Conservation (phyloP, 2,329 filamentous ascomycete genomes). For the Sclerotinia minor region DNA sequence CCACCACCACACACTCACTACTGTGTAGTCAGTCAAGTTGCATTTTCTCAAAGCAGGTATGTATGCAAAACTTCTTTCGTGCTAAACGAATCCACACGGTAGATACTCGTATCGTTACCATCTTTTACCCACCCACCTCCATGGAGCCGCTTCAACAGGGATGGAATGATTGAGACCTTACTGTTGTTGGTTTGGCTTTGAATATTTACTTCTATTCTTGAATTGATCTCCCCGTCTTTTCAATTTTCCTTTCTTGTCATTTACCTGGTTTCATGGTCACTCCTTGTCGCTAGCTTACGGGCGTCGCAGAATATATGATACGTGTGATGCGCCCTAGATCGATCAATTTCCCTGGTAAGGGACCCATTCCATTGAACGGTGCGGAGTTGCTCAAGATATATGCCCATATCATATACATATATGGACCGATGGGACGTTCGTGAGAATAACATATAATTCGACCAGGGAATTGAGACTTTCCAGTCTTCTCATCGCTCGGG, state of each 20-base stretch:
- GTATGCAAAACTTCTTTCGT: not conserved
- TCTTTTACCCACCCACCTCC: not conserved
- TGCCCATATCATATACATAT: constrained; percentile 7
- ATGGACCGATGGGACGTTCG: not conserved
- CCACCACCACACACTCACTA: not conserved
- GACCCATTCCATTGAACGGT: constrained; percentile 11
- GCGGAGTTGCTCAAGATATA: constrained; percentile 13
- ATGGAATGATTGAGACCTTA: constrained; percentile 14
- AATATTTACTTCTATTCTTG: not conserved
- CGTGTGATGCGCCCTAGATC: constrained; percentile 36
- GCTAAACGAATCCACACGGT: not conserved
- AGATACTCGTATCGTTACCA: constrained; percentile 1
- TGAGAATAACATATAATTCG: not conserved
- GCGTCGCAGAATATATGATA: constrained; percentile 41
- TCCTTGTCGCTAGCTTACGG: constrained; percentile 35
- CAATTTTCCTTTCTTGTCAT: constrained; percentile 32
- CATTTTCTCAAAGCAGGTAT: not conserved
- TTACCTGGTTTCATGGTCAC: constrained; percentile 33
- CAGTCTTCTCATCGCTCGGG: constrained; percentile 5
- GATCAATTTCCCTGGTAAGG: constrained; percentile 30
- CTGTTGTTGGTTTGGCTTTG: constrained; percentile 16
- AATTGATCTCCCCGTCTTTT: constrained; percentile 25
- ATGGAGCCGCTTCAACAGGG: constrained; percentile 17
- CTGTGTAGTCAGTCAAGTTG: not conserved
- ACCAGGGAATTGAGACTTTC: constrained; percentile 6